Evolutionary conservation across 2,329 filamentous ascomycete species (phyloP).

Genomic region (Fusarium denticulatum): DNA sequence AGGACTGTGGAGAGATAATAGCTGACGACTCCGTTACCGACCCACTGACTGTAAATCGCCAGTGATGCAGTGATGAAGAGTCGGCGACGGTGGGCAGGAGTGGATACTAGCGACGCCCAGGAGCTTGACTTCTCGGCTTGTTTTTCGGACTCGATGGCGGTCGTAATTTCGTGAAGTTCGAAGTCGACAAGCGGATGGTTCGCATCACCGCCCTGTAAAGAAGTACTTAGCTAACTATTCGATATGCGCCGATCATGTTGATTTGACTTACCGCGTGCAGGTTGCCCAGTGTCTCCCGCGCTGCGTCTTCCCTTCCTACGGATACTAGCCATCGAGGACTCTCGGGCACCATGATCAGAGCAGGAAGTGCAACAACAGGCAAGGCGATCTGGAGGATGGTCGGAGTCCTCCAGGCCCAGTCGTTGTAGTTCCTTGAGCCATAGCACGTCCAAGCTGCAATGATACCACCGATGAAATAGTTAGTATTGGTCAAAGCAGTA

Average conservation of each 20-base stretch:
- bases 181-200: constrained; percentile 14
- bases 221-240: background rate
- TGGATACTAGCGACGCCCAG: constrained; percentile 1
- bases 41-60: constrained; percentile 17
- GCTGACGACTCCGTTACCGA: constrained; percentile 18
- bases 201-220: background rate
- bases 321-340: constrained; percentile 13
- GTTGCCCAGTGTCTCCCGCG: background rate
- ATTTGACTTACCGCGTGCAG: constrained; percentile 2
- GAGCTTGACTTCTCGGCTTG: constrained; percentile 10
- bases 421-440: constrained; percentile 3
- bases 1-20: constrained; percentile 10
- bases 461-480: constrained; percentile 16
- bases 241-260: fast-evolving
- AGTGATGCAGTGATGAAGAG: constrained; percentile 11
- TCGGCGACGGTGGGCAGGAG: constrained; percentile 5
- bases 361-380: background rate
- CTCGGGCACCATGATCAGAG: constrained; percentile 1
- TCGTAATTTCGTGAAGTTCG: constrained; percentile 14
- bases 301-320: background rate
- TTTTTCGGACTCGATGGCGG: constrained; percentile 15
- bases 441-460: constrained; percentile 16
- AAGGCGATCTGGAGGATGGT: constrained; percentile 2
- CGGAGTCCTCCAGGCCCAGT: constrained; percentile 13
- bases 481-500: constrained; percentile 9